Evolutionary conservation across 495 filamentous ascomycete species (phyloP), one percentile per base, ranked within the genome.

Genomic region (Monascus purpureus): DNA sequence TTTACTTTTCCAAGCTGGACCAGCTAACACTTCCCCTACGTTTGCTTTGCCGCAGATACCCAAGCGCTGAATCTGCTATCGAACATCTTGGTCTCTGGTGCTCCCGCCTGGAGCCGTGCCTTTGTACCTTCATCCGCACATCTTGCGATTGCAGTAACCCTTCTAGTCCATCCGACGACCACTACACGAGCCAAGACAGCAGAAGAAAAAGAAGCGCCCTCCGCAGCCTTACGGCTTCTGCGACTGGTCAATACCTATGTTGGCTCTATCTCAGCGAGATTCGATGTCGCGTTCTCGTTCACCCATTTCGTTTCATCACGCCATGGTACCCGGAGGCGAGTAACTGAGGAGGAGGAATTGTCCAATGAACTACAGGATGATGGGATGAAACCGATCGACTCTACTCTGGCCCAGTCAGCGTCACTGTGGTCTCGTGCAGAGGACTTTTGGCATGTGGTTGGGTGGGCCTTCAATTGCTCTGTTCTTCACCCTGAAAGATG

Each of bases 391-490:
- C 64, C 64, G 24, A 39, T 58, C 17, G 57, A 64, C 14, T 53
- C 67, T 11, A 61, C 68, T 0, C 53, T 87, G 17, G 77, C 72
- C 1, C 67, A 70, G 14, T 55, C 64, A n/a, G 70, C 72, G 7
- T 72, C 80, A 2, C 29, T 95, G 4, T 93, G 81, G 72, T 52
- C 57, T 11, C 65, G 71, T 13, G 82, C 76, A 0, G 73, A 79
- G 16, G 82, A 93, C 45, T 88, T 96, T 39, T 97, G 92, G 83
- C 71, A 79, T 25, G 68, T 80, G 0, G 73, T 88, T 1, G 90
- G 90, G 3, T 96, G 90, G 90, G 77, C 81, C 0, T 93, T 95
- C 51, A 87, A 85, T 42, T 97, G 90, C 55, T 84, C 83, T 11
- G 67, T 83, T 2, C 51, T 65, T 25, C 65, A 87, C 33, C 67